phyloP scores from a whole-genome alignment of 2,329 filamentous ascomycete species.

The Lasiodiplodia gonubiensis region DNA sequence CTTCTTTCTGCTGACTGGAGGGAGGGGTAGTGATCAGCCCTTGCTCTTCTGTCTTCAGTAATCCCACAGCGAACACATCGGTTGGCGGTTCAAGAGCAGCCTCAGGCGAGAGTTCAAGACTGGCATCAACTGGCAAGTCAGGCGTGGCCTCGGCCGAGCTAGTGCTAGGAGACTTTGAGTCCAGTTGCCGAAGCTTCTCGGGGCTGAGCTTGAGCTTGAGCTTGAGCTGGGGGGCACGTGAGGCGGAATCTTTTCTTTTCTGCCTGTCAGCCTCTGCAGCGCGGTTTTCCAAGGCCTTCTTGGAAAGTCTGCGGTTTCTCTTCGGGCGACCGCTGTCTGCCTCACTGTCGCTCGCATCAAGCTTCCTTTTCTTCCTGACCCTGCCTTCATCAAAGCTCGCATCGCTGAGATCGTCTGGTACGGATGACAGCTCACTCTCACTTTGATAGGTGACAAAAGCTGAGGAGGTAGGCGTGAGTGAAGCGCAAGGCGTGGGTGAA shows the following conservation, averaged over 20 bases:
- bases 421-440: conserved; percentile 1
- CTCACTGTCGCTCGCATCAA: not conserved
- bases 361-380: not conserved
- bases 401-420: conserved; percentile 3
- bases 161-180: too few relatives aligned
- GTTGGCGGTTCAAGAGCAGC: not conserved
- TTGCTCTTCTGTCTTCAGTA: too few relatives aligned
- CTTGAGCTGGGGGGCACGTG: not conserved
- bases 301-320: not conserved
- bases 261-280: not conserved
- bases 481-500: too few relatives aligned
- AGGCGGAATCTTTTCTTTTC: not conserved
- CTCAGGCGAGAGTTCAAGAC: too few relatives aligned
- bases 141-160: too few relatives aligned
- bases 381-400: not conserved
- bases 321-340: not conserved
- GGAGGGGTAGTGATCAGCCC: not conserved
- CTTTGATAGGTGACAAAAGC: too few relatives aligned
- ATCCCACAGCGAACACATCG: too few relatives aligned
- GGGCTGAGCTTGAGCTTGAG: not conserved
- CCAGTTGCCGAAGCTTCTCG: not conserved
- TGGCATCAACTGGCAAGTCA: not conserved
- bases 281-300: not conserved
- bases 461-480: too few relatives aligned
- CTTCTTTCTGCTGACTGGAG: too few relatives aligned